These are phyloP conservation scores for Gamsiella multidivaricata DNA, from an alignment of 192 early-diverging fungal genomes.

Conservation along the genomic window DNA sequence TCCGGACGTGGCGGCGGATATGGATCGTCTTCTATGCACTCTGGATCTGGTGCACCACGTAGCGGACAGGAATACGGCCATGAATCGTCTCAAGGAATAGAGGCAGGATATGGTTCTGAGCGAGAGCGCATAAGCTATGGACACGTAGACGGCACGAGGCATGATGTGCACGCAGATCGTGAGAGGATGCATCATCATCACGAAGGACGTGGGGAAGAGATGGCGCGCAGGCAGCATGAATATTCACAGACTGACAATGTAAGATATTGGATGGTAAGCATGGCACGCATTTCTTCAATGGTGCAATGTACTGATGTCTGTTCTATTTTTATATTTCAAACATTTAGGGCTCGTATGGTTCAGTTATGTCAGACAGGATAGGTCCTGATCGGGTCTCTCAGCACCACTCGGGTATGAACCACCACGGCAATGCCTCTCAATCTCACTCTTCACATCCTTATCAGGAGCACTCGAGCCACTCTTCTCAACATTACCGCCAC, in stretches of 20 bases:
- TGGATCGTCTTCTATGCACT: background rate
- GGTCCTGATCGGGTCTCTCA: conserved; percentile 12
- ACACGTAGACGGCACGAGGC: background rate
- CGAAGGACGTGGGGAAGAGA: conserved; percentile 17
- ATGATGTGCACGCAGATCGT: conserved; percentile 15
- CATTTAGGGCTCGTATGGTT: conserved; percentile 1
- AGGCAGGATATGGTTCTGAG: conserved; percentile 3
- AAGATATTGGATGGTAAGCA: conserved; percentile 10
- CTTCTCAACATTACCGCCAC: conserved; percentile 11
- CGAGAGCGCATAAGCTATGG: conserved; percentile 15
- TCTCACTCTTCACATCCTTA: background rate
- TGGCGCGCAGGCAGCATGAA: conserved; percentile 15
- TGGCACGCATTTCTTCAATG: background rate
- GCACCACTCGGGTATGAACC: conserved; percentile 3
- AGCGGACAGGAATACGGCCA: conserved; percentile 17
- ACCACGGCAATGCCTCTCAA: no score
- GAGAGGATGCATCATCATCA: conserved; percentile 10
- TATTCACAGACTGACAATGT: conserved; percentile 29
- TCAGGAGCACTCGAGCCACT: background rate
- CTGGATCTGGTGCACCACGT: background rate
- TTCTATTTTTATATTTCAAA: background rate
- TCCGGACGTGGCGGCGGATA: conserved; percentile 16
- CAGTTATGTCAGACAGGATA: background rate
- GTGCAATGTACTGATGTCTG: background rate
- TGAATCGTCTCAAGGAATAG: conserved; percentile 4